These are phyloP conservation scores for Dichomitus squalens DNA, from an alignment of 1,284 basidiomycete species.

Conservation along the genomic window DNA sequence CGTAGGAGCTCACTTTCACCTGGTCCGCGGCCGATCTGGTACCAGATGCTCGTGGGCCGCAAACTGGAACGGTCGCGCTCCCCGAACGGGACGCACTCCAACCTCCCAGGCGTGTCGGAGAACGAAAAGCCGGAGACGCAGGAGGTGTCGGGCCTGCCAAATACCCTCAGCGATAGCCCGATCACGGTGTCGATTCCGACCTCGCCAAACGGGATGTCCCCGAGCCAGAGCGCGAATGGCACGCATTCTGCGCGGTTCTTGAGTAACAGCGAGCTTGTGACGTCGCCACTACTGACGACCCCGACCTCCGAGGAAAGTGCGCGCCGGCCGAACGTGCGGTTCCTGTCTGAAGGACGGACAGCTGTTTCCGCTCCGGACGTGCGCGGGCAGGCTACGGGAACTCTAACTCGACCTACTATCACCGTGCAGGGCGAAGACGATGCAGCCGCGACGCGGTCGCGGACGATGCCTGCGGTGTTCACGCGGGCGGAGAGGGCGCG, in stretches of 20 bases:
- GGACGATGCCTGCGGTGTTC: constrained; percentile 20
- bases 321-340: constrained; percentile 17
- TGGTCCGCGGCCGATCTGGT: constrained; percentile 11
- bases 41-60: constrained; percentile 12
- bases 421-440: constrained; percentile 8
- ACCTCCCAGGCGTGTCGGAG: constrained; percentile 12
- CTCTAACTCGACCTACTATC: neutral
- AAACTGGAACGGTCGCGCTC: constrained; percentile 5
- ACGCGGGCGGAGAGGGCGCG: constrained; percentile 16
- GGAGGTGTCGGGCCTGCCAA: constrained; percentile 12
- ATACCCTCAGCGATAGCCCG: constrained; percentile 12
- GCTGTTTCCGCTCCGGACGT: constrained; percentile 13
- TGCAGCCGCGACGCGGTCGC: constrained; percentile 11
- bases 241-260: constrained; percentile 10
- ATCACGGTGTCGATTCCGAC: neutral
- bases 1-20: constrained; percentile 18
- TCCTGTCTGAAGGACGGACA: constrained; percentile 8
- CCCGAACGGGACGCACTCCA: neutral
- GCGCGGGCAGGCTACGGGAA: neutral
- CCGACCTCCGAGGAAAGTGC: neutral
- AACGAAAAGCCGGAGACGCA: constrained; percentile 7
- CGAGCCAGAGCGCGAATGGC: neutral
- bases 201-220: neutral
- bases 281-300: constrained; percentile 11
- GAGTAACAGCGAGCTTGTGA: constrained; percentile 13